Base-by-base conservation (phyloP, 2,329 filamentous ascomycete genomes). In the Nothophaeocryptopus gaeumannii region DNA sequence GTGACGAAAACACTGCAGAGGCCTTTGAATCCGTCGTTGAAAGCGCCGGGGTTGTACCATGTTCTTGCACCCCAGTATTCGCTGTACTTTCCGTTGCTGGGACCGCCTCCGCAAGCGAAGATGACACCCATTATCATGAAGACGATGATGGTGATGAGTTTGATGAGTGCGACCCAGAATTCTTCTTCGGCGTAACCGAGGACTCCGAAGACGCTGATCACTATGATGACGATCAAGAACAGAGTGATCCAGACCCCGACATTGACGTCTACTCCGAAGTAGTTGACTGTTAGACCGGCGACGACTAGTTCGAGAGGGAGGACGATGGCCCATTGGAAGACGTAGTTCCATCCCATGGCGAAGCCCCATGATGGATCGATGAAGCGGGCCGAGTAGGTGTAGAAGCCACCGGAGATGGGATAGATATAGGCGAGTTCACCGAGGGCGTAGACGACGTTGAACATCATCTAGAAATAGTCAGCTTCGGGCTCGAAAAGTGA, bases 1-100 rank as follows among this genome's bases (percentile, higher is more conserved):
- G 80, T 83, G 49, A 84, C 80, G 62, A 84, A 84, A 38, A 83
- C 80, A 51, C 75, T 74, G 65, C 80, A 84, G 60, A 84, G 78
- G 35, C 82, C 82, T 67, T 82, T 79, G 72, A 85, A 84, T 5
- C 81, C 81, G 61, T 83, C 74, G 42, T 63, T 57, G 64, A 78
- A 78, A 11, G 64, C 66, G 20, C 63, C 62, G 3, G 63, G 63
- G 37, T 65, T 46, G 36, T 60, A 55, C 63, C 63, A 62, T 67
- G 77, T 81, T 37, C 75, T 73, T 10, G 76, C 80, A 16, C 83
- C 81, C 77, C 76, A 63, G 47, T 63, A 63, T 15, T 59, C 52
- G 47, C 36, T 35, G 50, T 58, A 65, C 36, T 39, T 31, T 33
- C 56, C 54, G 16, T 37, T 50, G 41, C 51, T 72, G 5, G 81